These are phyloP conservation scores for Pinguiococcus pyrenoidosus DNA, from an alignment of 108 stramenopile species.

Conservation along the genomic window DNA sequence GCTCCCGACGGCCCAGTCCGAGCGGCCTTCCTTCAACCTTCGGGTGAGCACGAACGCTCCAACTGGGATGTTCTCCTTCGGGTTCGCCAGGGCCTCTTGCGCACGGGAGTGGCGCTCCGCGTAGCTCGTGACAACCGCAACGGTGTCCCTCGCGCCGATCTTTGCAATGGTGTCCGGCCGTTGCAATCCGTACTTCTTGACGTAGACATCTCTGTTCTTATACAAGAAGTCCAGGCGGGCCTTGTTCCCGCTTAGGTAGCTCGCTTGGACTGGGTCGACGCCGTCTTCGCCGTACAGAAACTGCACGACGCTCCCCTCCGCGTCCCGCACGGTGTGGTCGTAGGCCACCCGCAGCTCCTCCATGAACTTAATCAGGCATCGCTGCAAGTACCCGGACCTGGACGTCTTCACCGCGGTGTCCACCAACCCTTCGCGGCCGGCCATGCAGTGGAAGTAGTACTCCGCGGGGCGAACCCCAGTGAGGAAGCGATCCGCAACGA, in stretches of 20 bases:
- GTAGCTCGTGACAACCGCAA: conserved; percentile 50
- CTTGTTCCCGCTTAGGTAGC: too few species aligned
- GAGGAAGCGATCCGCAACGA: conserved; percentile 93
- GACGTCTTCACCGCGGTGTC: conserved; percentile 95
- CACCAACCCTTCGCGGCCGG: conserved; percentile 85
- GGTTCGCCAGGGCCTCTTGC: too few species aligned
- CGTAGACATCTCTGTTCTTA: too few species aligned
- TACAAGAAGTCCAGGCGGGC: conserved; percentile 64
- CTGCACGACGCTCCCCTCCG: conserved; percentile 90
- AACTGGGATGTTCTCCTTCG: too few species aligned
- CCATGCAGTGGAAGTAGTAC: conserved; percentile 99
- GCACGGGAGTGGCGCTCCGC: too few species aligned
- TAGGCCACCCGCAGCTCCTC: conserved; percentile 73
- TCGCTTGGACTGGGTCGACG: conserved; percentile 76
- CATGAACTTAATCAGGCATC: conserved; percentile 75
- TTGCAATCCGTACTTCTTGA: too few species aligned
- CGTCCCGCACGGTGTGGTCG: conserved; percentile 93
- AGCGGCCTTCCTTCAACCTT: conserved; percentile 44
- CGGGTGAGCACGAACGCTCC: conserved; percentile 53
- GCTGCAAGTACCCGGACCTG: conserved; percentile 93
- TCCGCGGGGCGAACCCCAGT: conserved; percentile 92
- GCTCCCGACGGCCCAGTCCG: conserved; percentile 53
- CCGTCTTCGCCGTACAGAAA: conserved; percentile 99
- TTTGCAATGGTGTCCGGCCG: too few species aligned
- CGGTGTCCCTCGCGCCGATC: conserved; percentile 71